A percentile compares a stretch with the other conserved stretches of the same genome.
These are phyloP conservation scores for Aureobasidium musti DNA, from an alignment of 2,329 filamentous ascomycete species.

Conservation along the genomic window DNA sequence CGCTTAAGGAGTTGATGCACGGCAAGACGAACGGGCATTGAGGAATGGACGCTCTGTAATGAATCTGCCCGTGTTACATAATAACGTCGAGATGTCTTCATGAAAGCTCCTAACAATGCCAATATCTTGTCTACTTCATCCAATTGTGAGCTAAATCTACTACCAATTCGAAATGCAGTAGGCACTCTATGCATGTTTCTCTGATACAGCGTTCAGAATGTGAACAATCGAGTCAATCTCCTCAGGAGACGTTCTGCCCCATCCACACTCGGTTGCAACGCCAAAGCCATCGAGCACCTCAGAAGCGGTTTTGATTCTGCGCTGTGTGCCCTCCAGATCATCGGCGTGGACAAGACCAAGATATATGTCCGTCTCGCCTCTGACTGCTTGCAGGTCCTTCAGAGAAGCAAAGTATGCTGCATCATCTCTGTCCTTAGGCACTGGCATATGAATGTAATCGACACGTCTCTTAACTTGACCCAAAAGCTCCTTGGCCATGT, in stretches of 20 bases:
- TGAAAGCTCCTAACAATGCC: neutral
- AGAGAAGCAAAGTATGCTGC: conserved; percentile 46
- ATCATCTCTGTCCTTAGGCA: conserved; percentile 46
- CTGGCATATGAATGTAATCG: conserved; percentile 50
- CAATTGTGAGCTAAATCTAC: neutral
- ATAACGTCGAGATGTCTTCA: neutral
- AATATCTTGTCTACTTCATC: neutral
- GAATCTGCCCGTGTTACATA: neutral
- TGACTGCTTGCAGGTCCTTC: conserved; percentile 38
- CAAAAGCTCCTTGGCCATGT: conserved; percentile 43
- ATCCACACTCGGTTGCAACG: conserved; percentile 48
- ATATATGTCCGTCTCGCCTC: conserved; percentile 43
- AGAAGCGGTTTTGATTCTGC: conserved; percentile 44
- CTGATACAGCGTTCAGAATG: conserved; percentile 32
- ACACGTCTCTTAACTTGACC: conserved; percentile 39
- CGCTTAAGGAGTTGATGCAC: conserved; percentile 28
- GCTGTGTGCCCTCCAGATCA: conserved; percentile 45
- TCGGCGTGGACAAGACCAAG: conserved; percentile 47
- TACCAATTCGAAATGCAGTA: neutral
- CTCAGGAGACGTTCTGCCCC: conserved; percentile 42
- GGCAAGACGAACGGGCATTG: conserved; percentile 5
- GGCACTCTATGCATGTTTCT: neutral
- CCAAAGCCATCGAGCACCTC: conserved; percentile 43
- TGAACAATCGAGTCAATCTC: conserved; percentile 38
- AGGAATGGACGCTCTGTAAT: neutral